Base-by-base conservation (phyloP, 371 early-diverging fungal species). In the Hamiltosporidium magnivora region DNA sequence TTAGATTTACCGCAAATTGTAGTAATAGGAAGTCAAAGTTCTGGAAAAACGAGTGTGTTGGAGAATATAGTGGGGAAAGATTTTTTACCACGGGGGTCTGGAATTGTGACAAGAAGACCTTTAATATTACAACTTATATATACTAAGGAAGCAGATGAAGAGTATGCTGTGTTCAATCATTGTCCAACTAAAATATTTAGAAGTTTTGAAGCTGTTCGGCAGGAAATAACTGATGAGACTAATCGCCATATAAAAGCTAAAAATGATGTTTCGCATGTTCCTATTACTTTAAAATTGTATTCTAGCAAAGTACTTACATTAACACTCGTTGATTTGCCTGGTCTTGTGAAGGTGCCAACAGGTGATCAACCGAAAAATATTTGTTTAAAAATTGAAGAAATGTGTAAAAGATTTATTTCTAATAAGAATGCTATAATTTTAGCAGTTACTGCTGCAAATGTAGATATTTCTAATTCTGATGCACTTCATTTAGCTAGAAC, bases 1-100 rank as follows among this genome's bases (percentile, higher is more conserved):
- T 90, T 96, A 2, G 95, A 96, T 83, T 83, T 97, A 59, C 98
- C 98, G 6, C 96, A 94, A 83, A 79, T 86, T 25, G 85, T 85
- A 14, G 84, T 86, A 6, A 80, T 85, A 61, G 87, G 87, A 54
- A 68, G 74, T 44, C 92, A 93, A 75, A 89, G 90, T 61, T 86
- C 88, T 58, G 93, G 93, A 59, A 93, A 93, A 78, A 88, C 89
- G 52, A 90, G 90, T 55, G 90, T 91, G 4, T 76, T 93, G 41
- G 92, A 92, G 70, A 88, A 88, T 70, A 86, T 93, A 61, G 89
- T 92, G 49, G 88, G 89, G 40, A 86, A 87, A 63, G 91, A 91
- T 75, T 89, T 93, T 69, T 73, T 93, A 62, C 93, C 93, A 40
- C 83, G 91, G 59, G 92, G 92, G 14, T 86, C 85, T 63, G 93